A percentile compares a stretch with the other conserved stretches of the same genome.
These are phyloP conservation scores for Phytophthora podocarpi DNA, from an alignment of 352 stramenopile species.

Conservation along the genomic window DNA sequence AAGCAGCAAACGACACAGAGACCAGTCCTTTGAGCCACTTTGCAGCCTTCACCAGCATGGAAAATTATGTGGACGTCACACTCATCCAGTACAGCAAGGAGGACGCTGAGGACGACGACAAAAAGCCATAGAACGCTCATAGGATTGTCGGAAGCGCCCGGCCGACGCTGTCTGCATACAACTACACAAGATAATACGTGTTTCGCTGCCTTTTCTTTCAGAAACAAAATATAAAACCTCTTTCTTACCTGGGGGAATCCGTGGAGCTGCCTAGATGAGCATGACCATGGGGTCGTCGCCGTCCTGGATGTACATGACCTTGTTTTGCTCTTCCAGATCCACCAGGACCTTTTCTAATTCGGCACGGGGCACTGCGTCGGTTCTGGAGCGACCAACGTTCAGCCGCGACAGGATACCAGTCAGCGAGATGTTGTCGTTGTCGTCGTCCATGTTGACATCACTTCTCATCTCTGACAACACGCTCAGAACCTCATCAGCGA, in stretches of 20 bases:
- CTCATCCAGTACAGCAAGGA: slow-evolving; percentile 74
- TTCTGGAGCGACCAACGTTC: slow-evolving; percentile 47
- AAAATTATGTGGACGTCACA: slow-evolving; percentile 73
- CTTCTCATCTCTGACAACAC: slow-evolving; percentile 67
- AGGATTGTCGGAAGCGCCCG: not conserved
- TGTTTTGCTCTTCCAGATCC: slow-evolving; percentile 87
- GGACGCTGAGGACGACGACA: not conserved
- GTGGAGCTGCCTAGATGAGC: slow-evolving; percentile 68
- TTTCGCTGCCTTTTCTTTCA: slow-evolving; percentile 26
- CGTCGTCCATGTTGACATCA: slow-evolving; percentile 55
- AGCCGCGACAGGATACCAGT: slow-evolving; percentile 60
- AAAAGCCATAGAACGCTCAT: slow-evolving; percentile 3
- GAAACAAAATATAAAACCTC: slow-evolving; percentile 45
- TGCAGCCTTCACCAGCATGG: slow-evolving; percentile 64
- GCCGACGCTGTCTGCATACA: not conserved
- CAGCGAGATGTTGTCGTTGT: slow-evolving; percentile 70
- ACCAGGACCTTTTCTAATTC: slow-evolving; percentile 76
- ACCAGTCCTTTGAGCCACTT: slow-evolving; percentile 60
- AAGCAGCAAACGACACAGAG: not conserved
- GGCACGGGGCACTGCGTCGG: slow-evolving; percentile 40
- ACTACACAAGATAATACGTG: slow-evolving; percentile 25
- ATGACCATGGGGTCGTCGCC: slow-evolving; percentile 82
- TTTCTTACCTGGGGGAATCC: slow-evolving; percentile 9
- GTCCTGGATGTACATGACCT: slow-evolving; percentile 90
- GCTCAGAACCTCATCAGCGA: slow-evolving; percentile 69